Evolutionary conservation across 345 rosid genomes (phyloP).

Genomic region (Brassica rapa): DNA sequence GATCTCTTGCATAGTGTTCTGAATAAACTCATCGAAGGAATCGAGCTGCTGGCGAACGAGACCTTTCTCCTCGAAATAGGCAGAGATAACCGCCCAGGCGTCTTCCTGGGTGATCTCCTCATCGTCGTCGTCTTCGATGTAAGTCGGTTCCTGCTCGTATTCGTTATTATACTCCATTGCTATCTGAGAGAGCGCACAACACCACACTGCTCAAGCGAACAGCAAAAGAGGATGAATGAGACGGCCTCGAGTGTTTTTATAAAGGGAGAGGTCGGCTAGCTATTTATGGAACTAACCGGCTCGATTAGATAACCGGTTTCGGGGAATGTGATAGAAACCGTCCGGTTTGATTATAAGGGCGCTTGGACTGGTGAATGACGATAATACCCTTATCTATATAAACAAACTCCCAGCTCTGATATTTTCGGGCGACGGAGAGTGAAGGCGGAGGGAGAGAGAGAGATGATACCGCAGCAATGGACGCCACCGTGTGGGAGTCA

Average conservation of each 20-base stretch:
- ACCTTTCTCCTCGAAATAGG: conserved; percentile 95
- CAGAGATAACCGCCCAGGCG: conserved; percentile 93
- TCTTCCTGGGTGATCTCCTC: conserved; percentile 92
- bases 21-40: conserved; percentile 93
- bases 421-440: not conserved
- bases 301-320: not conserved
- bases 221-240: not conserved
- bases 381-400: not conserved
- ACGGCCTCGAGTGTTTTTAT: not conserved
- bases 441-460: conserved; percentile 35
- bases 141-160: conserved; percentile 50
- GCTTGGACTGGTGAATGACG: not conserved
- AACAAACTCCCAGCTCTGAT: not conserved
- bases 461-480: conserved; percentile 82
- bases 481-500: conserved; percentile 71
- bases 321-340: not conserved
- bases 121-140: conserved; percentile 62
- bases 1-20: conserved; percentile 97
- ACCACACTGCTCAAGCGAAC: not conserved
- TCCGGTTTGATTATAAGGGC: not conserved
- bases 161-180: conserved; percentile 63
- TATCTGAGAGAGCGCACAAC: not conserved
- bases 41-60: conserved; percentile 93
- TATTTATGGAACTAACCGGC: not conserved
- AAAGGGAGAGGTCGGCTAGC: not conserved